Percentiles rank a stretch among this genome's conserved stretches.
Evolutionary conservation across 352 stramenopile genomes (phyloP).

Genomic region (Phytophthora pisi): DNA sequence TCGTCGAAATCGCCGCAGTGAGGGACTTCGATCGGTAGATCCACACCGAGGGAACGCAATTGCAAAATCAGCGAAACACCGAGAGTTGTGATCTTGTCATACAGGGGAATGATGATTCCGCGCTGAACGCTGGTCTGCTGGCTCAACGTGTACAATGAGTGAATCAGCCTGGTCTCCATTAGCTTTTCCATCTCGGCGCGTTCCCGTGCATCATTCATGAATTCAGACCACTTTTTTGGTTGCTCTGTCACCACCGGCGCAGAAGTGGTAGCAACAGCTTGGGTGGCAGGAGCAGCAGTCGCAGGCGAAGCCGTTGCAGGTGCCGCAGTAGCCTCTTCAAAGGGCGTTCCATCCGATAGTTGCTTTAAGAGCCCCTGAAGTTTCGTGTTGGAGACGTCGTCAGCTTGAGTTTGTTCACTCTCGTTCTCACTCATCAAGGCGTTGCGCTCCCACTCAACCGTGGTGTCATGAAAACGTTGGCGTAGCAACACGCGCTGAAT

Average conservation of each 20-base stretch:
- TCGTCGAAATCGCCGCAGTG: conserved; percentile 70
- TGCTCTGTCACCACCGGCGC: conserved; percentile 5
- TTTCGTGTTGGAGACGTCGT: conserved; percentile 23
- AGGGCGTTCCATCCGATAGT: conserved; percentile 14
- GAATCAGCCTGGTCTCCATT: conserved; percentile 39
- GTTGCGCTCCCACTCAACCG: conserved; percentile 38
- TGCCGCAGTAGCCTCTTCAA: conserved; percentile 17
- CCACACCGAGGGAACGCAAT: conserved; percentile 53
- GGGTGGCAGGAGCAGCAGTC: conserved; percentile 1
- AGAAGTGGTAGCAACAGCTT: conserved; percentile 2
- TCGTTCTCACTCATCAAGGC: conserved; percentile 32
- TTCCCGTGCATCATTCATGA: conserved; percentile 22
- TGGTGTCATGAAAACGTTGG: conserved; percentile 39
- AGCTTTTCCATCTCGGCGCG: conserved; percentile 31
- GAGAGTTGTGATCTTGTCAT: conserved; percentile 60
- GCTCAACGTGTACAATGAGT: conserved; percentile 32
- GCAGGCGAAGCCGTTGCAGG: conserved; percentile 1
- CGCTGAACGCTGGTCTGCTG: conserved; percentile 40
- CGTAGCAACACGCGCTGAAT: conserved; percentile 36
- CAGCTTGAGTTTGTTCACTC: conserved; percentile 22
- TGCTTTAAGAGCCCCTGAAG: conserved; percentile 30
- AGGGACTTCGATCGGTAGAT: conserved; percentile 69
- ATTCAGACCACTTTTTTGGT: conserved; percentile 21
- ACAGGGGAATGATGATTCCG: conserved; percentile 70
- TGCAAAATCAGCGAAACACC: conserved; percentile 71